phyloP scores from a whole-genome alignment of 768 basidiomycete genomes.

The Hemileccinum rubropunctum region DNA sequence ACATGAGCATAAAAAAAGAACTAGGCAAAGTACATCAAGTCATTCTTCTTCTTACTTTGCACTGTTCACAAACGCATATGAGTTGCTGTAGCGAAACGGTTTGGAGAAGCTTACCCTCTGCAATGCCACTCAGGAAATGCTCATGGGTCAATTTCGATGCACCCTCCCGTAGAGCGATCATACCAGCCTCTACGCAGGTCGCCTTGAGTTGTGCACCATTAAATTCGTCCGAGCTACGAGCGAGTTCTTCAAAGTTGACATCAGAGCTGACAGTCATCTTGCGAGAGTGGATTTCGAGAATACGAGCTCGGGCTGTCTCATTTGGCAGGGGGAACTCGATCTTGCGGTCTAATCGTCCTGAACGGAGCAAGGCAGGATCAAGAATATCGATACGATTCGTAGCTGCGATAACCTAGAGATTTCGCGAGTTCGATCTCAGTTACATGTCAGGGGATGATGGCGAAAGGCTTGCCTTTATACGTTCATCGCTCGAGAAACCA shows the following conservation, averaged over 20 bases:
- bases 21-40: slow-evolving; percentile 92
- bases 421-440: slow-evolving; percentile 5
- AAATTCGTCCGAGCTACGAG: slow-evolving; percentile 96
- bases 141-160: slow-evolving; percentile 88
- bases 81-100: slow-evolving; percentile 11
- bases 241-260: slow-evolving; percentile 96
- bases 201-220: slow-evolving; percentile 97
- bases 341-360: slow-evolving; percentile 95
- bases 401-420: slow-evolving; percentile 86
- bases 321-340: slow-evolving; percentile 98
- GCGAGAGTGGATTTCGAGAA: slow-evolving; percentile 94
- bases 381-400: slow-evolving; percentile 99
- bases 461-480: slow-evolving; percentile 75
- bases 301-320: slow-evolving; percentile 93
- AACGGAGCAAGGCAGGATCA: slow-evolving; percentile 96
- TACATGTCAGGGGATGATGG: background rate
- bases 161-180: slow-evolving; percentile 96
- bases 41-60: slow-evolving; percentile 99
- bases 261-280: slow-evolving; percentile 89
- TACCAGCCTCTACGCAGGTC: slow-evolving; percentile 98
- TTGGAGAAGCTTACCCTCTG: slow-evolving; percentile 60
- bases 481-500: slow-evolving; percentile 94
- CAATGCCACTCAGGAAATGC: slow-evolving; percentile 91
- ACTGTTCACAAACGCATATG: slow-evolving; percentile 49
- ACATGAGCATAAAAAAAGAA: background rate